Conservation (phyloP, 805 yeast genomes). For the Kazachstania kunashirensis region DNA sequence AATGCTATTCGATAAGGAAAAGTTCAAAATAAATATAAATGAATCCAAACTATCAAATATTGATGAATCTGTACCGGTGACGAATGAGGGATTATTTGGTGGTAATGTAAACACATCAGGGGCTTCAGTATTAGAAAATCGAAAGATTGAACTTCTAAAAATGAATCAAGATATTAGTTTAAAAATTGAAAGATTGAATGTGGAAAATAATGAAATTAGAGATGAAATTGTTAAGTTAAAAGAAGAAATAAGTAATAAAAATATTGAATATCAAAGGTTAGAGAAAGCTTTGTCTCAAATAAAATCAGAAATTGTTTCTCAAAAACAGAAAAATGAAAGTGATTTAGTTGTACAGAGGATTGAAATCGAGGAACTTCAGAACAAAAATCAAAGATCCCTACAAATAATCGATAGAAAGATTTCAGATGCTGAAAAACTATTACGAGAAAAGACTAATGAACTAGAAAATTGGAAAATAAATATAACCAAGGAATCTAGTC, state of each 20-base stretch:
- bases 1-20: constrained; percentile 13
- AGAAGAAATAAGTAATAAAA: constrained; percentile 47
- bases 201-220: constrained; percentile 32
- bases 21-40: constrained; percentile 33
- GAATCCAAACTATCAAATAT: constrained; percentile 8
- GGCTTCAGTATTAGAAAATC: constrained; percentile 14
- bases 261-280: constrained; percentile 45
- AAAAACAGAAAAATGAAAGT: constrained; percentile 43
- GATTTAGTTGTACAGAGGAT: constrained; percentile 40
- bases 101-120: constrained; percentile 1
- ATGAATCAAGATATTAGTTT: constrained; percentile 32
- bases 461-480: constrained; percentile 34
- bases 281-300: constrained; percentile 46
- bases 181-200: constrained; percentile 10
- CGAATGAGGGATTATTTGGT: constrained; percentile 9
- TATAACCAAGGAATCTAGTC: constrained; percentile 38
- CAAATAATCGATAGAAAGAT: constrained; percentile 33
- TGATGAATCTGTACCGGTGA: constrained; percentile 10
- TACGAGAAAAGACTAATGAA: constrained; percentile 44
- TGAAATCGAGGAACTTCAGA: constrained; percentile 57
- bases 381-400: constrained; percentile 41
- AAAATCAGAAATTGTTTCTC: constrained; percentile 47
- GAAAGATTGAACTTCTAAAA: constrained; percentile 23
- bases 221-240: constrained; percentile 47
- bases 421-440: constrained; percentile 27